Evolutionary conservation across 2,329 filamentous ascomycete species (phyloP), one percentile per base, ranked within the genome.

Genomic region (Claviceps paspali): DNA sequence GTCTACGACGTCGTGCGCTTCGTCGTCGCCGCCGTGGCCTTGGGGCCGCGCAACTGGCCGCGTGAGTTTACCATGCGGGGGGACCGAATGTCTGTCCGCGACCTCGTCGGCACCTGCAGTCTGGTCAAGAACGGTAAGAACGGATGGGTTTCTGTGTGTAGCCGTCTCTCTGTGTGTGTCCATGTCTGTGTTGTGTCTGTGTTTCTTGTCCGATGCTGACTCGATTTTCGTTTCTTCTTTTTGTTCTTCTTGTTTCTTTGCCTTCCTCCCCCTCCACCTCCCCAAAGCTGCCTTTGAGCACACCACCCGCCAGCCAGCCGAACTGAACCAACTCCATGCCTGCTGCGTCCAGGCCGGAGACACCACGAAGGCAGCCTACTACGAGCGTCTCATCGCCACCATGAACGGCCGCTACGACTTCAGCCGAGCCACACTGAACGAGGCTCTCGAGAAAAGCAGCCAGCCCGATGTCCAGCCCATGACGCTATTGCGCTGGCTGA

Each of bases 1-100:
- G 70, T 76, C 12, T 64, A 73, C 43, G 82, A 87, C 48, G 70
- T 84, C 5, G 81, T 70, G 18, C 66, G 68, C n/a, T 84, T 81
- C 46, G 63, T 86, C 7, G 76, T 77, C 9, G 72, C 75, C n/a
- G 73, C 82, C 11, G 54, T 83, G 22, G 76, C 82, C 32, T 55
- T 83, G 29, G 68, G 65, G 0, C 61, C 65, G 6, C 58, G 62
- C 6, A 64, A 54, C 14, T 87, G 82, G 82, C 79, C 79, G 3
- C 54, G 57, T 5, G 80, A 85, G 51, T 75, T 81, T 52, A 69
- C 68, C 28, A 76, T 86, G 67, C 66, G 67, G 34, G 79, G 80
- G n/a, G 76, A 82, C 37, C 63, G 73, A 5, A 60, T 79, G 53
- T 70, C 65, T 1, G 65, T 82, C 2, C 62, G 65, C 10, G 67